These are phyloP conservation scores for Kwoniella heveanensis DNA, from an alignment of 768 basidiomycete genomes.

Conservation along the genomic window DNA sequence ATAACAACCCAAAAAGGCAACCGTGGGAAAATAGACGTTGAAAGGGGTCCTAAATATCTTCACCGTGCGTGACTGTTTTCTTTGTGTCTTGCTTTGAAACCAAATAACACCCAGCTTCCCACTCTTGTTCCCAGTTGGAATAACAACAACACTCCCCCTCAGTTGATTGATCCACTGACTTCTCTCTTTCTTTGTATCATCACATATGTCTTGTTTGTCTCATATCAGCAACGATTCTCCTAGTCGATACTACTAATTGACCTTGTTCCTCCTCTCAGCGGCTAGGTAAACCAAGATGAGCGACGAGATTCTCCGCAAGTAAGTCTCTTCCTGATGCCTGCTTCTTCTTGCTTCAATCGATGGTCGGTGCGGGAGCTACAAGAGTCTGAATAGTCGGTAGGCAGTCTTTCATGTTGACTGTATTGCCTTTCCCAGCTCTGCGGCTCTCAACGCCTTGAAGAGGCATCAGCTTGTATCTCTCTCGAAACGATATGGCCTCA, in stretches of 20 bases:
- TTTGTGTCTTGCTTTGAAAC: no score
- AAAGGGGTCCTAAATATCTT: background rate
- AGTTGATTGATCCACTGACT: no score
- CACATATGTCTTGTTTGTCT: background rate
- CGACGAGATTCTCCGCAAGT: slow-evolving; percentile 46
- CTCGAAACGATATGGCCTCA: slow-evolving; percentile 47
- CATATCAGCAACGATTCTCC: background rate
- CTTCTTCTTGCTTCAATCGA: background rate
- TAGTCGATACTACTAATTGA: background rate
- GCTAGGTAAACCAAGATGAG: slow-evolving; percentile 15
- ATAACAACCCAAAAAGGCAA: background rate
- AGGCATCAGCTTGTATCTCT: slow-evolving; percentile 48
- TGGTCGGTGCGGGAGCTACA: no score
- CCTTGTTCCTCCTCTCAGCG: background rate
- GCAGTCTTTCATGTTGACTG: background rate
- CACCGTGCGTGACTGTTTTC: slow-evolving; percentile 18
- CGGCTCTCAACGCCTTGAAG: slow-evolving; percentile 47
- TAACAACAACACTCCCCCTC: background rate
- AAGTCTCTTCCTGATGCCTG: slow-evolving; percentile 12
- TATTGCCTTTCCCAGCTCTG: slow-evolving; percentile 22
- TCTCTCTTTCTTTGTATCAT: no score
- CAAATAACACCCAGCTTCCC: background rate
- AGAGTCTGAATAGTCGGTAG: no score
- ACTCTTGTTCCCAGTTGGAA: background rate
- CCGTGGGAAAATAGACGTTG: slow-evolving; percentile 25